Conservation (phyloP, 2,329 filamentous ascomycete genomes). For the Fusarium nisikadoi region DNA sequence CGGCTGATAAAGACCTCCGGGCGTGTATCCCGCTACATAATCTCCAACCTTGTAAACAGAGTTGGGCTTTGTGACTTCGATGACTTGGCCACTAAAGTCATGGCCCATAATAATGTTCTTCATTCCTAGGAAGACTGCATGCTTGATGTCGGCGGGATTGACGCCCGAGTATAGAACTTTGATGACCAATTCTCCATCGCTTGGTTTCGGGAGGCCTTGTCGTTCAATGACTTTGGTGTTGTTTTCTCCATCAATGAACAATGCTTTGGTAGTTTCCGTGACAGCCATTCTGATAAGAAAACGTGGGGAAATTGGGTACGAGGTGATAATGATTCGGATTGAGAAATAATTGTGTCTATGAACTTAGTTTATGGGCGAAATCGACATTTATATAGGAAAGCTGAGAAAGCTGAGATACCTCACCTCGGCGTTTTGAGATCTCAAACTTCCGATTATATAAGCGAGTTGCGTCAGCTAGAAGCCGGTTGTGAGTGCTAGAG, state of each 20-base stretch:
- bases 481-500: accelerated
- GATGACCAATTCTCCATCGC: not conserved
- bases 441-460: not conserved
- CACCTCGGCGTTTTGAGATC: accelerated
- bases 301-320: accelerated
- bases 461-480: not conserved
- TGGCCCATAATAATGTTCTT: not conserved
- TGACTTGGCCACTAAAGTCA: not conserved
- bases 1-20: not conserved
- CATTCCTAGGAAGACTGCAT: not conserved
- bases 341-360: not conserved
- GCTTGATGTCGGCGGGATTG: not conserved
- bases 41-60: not conserved
- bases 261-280: not conserved
- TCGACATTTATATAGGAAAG: not conserved
- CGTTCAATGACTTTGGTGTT: not conserved
- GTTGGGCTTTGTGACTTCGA: not conserved
- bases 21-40: not conserved
- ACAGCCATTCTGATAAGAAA: not conserved
- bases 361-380: not conserved
- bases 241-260: not conserved
- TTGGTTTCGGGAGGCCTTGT: not conserved
- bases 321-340: accelerated
- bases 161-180: not conserved
- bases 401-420: accelerated